Evolutionary conservation across 352 stramenopile genomes (phyloP), one percentile per base, ranked within the genome.

Genomic region (Pythium coloratum): DNA sequence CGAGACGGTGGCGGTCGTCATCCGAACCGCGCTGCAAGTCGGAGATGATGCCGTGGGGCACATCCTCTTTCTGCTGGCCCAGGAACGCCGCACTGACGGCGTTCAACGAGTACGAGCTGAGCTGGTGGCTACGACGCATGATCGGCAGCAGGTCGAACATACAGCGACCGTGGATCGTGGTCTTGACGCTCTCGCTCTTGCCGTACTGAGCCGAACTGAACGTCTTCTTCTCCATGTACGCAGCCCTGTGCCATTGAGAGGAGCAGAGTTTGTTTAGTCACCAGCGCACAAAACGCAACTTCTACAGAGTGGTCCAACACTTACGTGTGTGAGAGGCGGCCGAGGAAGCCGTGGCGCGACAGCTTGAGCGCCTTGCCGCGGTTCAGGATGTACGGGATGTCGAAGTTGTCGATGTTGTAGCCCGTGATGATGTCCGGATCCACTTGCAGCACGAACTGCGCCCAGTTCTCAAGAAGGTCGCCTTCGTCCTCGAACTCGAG

Each of bases 331-430:
- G 87, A 84, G 9, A 99, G 80, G 2, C 96, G 82, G 12, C 96
- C 95, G 69, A 98, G 90, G 44, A 77, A 77, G 42, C 80, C 82
- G 64, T 90, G 88, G 53, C 76, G 70, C 32, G 90, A 76, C 30
- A 97, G 81, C 26, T 88, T 90, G 0, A 99, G 80, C 12, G 91
- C 82, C 59, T 98, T 98, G n/a, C 97, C 98, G 13, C 98, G 90
- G 77, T 99, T 98, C 32, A 99, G 78, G 18, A 99, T 72, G 78
- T 99, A 99, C 16, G 97, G 97, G 42, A 99, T 95, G 75, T 99
- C 98, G 75, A 99, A 99, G 78, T 99, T 99, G 75, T 99, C 86
- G 57, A 99, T 98, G 75, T 99, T 99, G 84, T 99, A 99, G 20
- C 98, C 98, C 30, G 98, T 99, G 65, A 99, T 92, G 60, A 99